Evolutionary conservation across 2,329 filamentous ascomycete genomes (phyloP).

Genomic region (Hymenoscyphus fraxineus): DNA sequence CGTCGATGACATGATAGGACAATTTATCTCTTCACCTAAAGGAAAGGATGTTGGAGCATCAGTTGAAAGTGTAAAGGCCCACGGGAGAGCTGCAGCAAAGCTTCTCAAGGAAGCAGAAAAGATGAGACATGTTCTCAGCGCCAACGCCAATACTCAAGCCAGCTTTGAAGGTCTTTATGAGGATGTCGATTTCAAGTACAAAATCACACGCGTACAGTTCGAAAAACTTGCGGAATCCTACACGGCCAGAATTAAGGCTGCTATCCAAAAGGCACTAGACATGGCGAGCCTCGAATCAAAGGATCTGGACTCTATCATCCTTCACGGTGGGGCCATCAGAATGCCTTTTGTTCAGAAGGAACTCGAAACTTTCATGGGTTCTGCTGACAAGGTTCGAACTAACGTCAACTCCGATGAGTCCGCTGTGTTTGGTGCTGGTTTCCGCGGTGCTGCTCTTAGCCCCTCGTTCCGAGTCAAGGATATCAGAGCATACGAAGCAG

Average conservation of each 20-base stretch:
- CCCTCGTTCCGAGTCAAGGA: slow-evolving; percentile 98
- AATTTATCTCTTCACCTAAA: slow-evolving; percentile 69
- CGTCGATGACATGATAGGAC: slow-evolving; percentile 78
- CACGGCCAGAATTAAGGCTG: slow-evolving; percentile 62
- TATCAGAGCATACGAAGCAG: slow-evolving; percentile 76
- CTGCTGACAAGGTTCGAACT: slow-evolving; percentile 74
- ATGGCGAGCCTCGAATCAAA: slow-evolving; percentile 67
- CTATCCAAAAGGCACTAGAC: slow-evolving; percentile 71
- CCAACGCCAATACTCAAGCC: slow-evolving; percentile 76
- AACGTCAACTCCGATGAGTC: slow-evolving; percentile 98
- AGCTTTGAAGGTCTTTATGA: slow-evolving; percentile 89
- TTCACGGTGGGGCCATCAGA: slow-evolving; percentile 84
- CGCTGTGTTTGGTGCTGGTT: slow-evolving; percentile 91
- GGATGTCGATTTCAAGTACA: slow-evolving; percentile 90
- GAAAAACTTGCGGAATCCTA: slow-evolving; percentile 71
- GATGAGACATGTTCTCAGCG: slow-evolving; percentile 83
- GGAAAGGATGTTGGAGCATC: slow-evolving; percentile 63
- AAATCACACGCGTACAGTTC: slow-evolving; percentile 74
- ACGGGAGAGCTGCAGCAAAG: slow-evolving; percentile 84
- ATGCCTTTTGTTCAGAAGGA: slow-evolving; percentile 93
- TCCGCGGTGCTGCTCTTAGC: slow-evolving; percentile 87
- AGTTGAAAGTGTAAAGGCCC: slow-evolving; percentile 59
- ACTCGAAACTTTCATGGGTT: slow-evolving; percentile 71
- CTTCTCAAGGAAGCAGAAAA: slow-evolving; percentile 91
- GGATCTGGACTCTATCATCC: slow-evolving; percentile 84